Evolutionary conservation across 2,329 filamentous ascomycete genomes (phyloP), one percentile per base, ranked within the genome.

Genomic region (Fusarium chlamydosporum): DNA sequence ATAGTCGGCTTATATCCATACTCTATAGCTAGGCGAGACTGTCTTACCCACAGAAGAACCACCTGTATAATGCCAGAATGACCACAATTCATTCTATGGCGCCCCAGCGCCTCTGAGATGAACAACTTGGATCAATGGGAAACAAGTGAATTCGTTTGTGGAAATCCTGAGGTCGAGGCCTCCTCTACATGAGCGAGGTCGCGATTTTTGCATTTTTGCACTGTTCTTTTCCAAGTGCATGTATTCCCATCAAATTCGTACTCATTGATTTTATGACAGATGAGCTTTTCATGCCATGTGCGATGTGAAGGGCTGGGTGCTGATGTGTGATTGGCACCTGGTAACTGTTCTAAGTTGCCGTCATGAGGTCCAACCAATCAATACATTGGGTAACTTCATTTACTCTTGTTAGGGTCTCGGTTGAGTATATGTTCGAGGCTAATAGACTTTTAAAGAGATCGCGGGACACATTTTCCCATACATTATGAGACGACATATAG

Each of bases 61-160:
- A 41, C 26, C 33, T 40, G 45, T 50, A 63, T 69, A 67, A 42
- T 9, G 29, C 12, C 40, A 62, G 34, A 38, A 34, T 18, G 8
- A 6, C 31, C 11, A 10, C 20, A 6, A 41, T 12, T 13, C 27
- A 10, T 42, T 58, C 45, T 57, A 58, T 67, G 42, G 40, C 52
- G 52, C 40, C 61, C 40, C 52, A n/a, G 27, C 33, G 15, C 15
- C 27, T 34, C 20, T 40, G 55, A 55, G 23, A 60, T 42, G 47
- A 43, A 58, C 13, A 31, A 16, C 33, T 33, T 54, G 55, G 55
- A 42, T 37, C 18, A 52, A 15, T 15, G 40, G 43, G 7, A 48
- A 27, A 27, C 27, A 26, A 13, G 4, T 9, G 15, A 13, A 42
- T 15, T 7, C 29, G 12, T 33, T 20, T 15, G 11, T 40, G 13